Percentiles rank a stretch among this genome's conserved stretches.
These are phyloP conservation scores for Mantamonas sphyraenae DNA, from an alignment of 78 protist species.

Conservation along the genomic window DNA sequence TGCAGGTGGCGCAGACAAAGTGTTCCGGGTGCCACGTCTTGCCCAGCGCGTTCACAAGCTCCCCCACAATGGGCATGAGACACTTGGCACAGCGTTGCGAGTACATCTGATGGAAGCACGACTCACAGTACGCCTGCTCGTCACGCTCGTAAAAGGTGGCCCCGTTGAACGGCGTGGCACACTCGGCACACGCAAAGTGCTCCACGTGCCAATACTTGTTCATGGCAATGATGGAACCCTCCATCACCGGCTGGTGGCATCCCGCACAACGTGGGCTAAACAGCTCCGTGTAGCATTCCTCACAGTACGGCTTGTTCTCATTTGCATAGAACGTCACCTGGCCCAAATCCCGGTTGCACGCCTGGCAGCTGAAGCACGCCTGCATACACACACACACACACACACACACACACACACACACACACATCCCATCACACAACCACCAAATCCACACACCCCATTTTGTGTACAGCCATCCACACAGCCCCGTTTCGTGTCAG, in stretches of 20 bases:
- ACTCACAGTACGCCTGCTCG: slow-evolving; percentile 54
- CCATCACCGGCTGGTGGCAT: slow-evolving; percentile 57
- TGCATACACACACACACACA: too few species aligned
- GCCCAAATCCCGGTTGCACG: slow-evolving; percentile 40
- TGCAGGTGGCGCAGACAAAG: slow-evolving; percentile 48
- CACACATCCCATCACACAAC: too few species aligned
- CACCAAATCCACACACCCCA: too few species aligned
- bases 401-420: too few species aligned
- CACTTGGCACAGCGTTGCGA: slow-evolving; percentile 51
- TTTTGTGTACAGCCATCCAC: too few species aligned
- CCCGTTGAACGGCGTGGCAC: slow-evolving; percentile 31
- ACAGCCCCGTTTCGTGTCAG: too few species aligned
- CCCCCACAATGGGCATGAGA: slow-evolving; percentile 51
- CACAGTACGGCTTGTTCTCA: slow-evolving; percentile 44
- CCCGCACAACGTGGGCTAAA: slow-evolving; percentile 55
- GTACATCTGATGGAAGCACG: slow-evolving; percentile 48
- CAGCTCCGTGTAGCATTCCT: slow-evolving; percentile 45
- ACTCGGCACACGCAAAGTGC: slow-evolving; percentile 46
- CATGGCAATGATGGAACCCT: slow-evolving; percentile 53
- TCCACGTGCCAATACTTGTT: slow-evolving; percentile 58
- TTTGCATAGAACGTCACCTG: slow-evolving; percentile 39
- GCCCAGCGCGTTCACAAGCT: slow-evolving; percentile 56
- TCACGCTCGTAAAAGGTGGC: slow-evolving; percentile 51
- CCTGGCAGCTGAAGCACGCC: slow-evolving; percentile 33
- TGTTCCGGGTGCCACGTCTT: slow-evolving; percentile 69